phyloP scores from a whole-genome alignment of 176 grass and related monocot genomes.

The Eleusine coracana region DNA sequence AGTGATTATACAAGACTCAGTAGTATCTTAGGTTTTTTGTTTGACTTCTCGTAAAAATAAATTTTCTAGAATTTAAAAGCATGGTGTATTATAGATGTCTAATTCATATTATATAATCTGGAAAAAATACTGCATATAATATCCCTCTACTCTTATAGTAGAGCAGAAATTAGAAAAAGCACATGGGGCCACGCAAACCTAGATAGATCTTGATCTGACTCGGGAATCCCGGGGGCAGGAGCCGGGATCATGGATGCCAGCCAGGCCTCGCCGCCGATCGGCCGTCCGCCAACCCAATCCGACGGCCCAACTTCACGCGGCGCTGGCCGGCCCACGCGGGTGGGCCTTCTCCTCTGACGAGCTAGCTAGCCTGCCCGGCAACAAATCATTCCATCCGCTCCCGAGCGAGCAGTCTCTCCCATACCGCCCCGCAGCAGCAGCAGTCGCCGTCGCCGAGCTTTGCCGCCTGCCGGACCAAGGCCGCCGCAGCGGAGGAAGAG shows the following conservation, averaged over 20 bases:
- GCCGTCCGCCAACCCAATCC: conserved; percentile 34
- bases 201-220: conserved; percentile 47
- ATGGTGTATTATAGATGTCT: no score
- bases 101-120: no score
- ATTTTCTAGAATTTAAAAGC: no score
- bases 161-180: neutral
- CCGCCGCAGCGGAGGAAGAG: neutral
- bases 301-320: conserved; percentile 11
- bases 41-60: no score
- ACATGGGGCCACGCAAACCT: neutral
- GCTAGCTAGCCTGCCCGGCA: conserved; percentile 5
- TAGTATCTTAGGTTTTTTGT: no score
- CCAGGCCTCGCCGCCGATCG: conserved; percentile 27
- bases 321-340: conserved; percentile 37
- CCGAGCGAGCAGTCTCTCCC: conserved; percentile 12
- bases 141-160: no score
- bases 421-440: neutral
- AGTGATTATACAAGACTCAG: no score
- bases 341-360: conserved; percentile 24
- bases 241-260: conserved; percentile 50
- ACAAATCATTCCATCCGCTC: conserved; percentile 32
- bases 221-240: conserved; percentile 39
- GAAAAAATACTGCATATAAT: no score
- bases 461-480: conserved; percentile 9
- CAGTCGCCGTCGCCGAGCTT: neutral